These are phyloP conservation scores for Thalia dealbata DNA, from an alignment of 176 grass and related monocot genomes.

Conservation along the genomic window DNA sequence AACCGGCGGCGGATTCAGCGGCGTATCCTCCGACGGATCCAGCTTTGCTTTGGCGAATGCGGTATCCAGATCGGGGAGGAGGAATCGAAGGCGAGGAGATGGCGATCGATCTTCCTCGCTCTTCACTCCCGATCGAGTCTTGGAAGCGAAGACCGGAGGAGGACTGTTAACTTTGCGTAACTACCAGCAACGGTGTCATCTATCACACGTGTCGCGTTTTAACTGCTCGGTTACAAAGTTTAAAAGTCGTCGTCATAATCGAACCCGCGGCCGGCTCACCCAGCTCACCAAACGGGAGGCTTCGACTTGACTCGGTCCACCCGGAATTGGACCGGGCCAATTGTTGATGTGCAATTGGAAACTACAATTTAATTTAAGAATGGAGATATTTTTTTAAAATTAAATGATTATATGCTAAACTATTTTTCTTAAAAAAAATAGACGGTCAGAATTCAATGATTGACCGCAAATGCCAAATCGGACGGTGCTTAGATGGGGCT, in stretches of 20 bases:
- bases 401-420: no score
- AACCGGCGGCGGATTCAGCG: slow-evolving; percentile 57
- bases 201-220: no score
- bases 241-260: no score
- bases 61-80: neutral
- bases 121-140: neutral
- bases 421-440: no score
- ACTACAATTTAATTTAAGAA: neutral
- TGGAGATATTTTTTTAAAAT: no score
- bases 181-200: no score
- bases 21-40: slow-evolving; percentile 2
- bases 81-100: neutral
- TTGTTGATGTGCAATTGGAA: neutral
- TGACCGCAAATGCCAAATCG: no score
- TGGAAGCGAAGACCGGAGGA: neutral
- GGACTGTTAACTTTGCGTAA: neutral
- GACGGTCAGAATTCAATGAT: no score
- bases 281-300: neutral
- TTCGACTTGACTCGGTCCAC: neutral
- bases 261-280: no score
- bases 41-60: neutral
- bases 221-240: no score
- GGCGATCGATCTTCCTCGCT: neutral
- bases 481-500: no score
- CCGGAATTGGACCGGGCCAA: neutral